Percentiles rank a stretch among this genome's conserved stretches.
phyloP scores from a whole-genome alignment of 2,329 filamentous ascomycete species.

The Coniochaeta sp. region DNA sequence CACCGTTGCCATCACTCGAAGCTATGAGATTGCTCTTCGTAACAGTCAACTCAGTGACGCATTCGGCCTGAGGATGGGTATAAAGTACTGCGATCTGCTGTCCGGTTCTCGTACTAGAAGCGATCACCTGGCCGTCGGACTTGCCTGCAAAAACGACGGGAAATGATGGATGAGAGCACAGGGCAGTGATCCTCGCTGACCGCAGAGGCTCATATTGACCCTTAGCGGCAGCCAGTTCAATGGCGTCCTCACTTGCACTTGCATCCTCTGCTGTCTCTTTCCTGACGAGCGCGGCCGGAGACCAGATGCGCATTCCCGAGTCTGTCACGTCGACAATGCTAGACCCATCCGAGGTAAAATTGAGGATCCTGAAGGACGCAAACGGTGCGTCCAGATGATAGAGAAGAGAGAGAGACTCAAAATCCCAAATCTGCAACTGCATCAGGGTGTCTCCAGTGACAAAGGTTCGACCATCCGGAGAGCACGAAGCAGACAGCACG shows the following conservation, averaged over 20 bases:
- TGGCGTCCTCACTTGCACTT: constrained; percentile 9
- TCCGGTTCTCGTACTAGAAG: constrained; percentile 7
- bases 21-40: constrained; percentile 4
- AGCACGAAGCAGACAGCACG: constrained; percentile 10
- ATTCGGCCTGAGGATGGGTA: constrained; percentile 7
- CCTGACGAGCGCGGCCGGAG: constrained; percentile 12
- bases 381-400: constrained; percentile 11
- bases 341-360: constrained; percentile 12
- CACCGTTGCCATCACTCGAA: constrained; percentile 5
- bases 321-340: constrained; percentile 13
- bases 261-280: constrained; percentile 13
- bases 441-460: constrained; percentile 11
- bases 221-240: constrained; percentile 2
- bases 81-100: constrained; percentile 4
- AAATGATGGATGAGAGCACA: constrained; percentile 8
- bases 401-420: constrained; percentile 11
- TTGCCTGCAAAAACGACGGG: constrained; percentile 11
- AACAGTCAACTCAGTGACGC: constrained; percentile 2
- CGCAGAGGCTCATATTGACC: constrained; percentile 9
- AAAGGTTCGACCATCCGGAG: constrained; percentile 12
- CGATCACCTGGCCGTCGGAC: constrained; percentile 8
- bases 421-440: constrained; percentile 15
- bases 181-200: constrained; percentile 8
- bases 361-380: constrained; percentile 10
- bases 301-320: constrained; percentile 15